Conservation (phyloP, 805 yeast species). For the Zygosaccharomyces gambellarensis region DNA sequence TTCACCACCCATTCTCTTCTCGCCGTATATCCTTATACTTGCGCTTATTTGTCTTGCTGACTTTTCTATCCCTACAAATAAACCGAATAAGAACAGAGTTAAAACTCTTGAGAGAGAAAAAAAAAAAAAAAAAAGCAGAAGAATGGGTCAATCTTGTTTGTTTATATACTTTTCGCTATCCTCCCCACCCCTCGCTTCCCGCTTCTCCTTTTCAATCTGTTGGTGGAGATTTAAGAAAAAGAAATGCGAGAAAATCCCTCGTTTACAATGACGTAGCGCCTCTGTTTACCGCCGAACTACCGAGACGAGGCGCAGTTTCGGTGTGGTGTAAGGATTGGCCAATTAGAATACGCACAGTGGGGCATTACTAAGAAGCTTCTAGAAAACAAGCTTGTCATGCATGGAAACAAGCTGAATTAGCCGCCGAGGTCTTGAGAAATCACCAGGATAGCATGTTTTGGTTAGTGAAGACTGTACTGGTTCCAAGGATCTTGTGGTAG, state of each 20-base stretch:
- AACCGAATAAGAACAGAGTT: too few species aligned
- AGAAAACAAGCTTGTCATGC: not conserved
- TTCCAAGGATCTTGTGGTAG: not conserved
- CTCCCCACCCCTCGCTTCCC: not conserved
- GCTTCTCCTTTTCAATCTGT: not conserved
- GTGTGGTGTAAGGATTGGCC: too few species aligned
- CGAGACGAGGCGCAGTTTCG: too few species aligned
- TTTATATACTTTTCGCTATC: conserved; percentile 1
- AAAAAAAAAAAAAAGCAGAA: not conserved
- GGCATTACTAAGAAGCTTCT: not conserved
- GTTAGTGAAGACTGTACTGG: not conserved
- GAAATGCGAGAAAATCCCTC: too few species aligned
- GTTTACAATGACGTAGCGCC: too few species aligned
- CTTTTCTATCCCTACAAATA: too few species aligned
- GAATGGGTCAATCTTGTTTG: not conserved
- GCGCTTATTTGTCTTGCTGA: too few species aligned
- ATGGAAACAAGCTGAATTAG: not conserved
- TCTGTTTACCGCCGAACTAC: too few species aligned
- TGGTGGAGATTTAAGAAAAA: too few species aligned
- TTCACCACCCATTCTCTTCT: conserved; percentile 22
- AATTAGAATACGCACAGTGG: not conserved
- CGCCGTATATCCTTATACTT: not conserved
- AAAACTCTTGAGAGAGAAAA: too few species aligned
- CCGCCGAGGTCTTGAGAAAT: not conserved
- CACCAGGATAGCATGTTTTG: not conserved